Conservation (phyloP, 208 protist genomes). For the Kentomonas sorsogonicus region DNA sequence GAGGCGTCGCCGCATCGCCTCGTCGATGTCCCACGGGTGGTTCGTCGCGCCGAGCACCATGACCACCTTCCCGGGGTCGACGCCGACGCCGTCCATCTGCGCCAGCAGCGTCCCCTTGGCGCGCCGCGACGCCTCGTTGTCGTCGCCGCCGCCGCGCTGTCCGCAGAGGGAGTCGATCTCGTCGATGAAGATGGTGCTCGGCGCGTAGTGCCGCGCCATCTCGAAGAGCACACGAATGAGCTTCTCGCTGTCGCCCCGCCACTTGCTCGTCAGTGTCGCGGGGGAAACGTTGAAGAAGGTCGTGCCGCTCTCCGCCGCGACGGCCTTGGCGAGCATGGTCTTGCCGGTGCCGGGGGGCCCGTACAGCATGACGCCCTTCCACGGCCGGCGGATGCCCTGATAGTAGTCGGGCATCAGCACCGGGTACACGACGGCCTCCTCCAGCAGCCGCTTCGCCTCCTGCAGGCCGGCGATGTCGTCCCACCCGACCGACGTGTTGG, state of each 20-base stretch:
- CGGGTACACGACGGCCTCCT: constrained; percentile 92
- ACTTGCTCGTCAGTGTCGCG: constrained; percentile 91
- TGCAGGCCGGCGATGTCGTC: constrained; percentile 88
- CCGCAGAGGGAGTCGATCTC: constrained; percentile 94
- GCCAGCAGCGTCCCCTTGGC: constrained; percentile 99
- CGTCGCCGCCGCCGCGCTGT: constrained; percentile 65
- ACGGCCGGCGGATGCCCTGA: constrained; percentile 83
- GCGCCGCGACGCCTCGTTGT: constrained; percentile 91
- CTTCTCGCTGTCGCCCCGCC: constrained; percentile 92
- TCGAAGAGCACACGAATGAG: constrained; percentile 92
- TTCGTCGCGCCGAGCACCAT: constrained; percentile 93
- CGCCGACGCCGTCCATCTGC: constrained; percentile 92
- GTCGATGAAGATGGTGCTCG: constrained; percentile 94
- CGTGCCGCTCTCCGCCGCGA: constrained; percentile 86
- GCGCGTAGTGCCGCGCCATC: constrained; percentile 87
- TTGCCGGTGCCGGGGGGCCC: constrained; percentile 92
- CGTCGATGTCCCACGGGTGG: constrained; percentile 91
- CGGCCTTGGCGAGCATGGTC: constrained; percentile 92
- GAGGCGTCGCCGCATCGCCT: constrained; percentile 86
- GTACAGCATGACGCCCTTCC: constrained; percentile 91
- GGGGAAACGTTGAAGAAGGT: constrained; percentile 94
- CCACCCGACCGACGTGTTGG: constrained; percentile 41
- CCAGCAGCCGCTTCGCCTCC: constrained; percentile 86
- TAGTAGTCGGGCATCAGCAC: constrained; percentile 92
- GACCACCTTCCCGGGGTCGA: constrained; percentile 70